Conservation (phyloP, 2,329 filamentous ascomycete species). For the Ophiostoma australiae region DNA sequence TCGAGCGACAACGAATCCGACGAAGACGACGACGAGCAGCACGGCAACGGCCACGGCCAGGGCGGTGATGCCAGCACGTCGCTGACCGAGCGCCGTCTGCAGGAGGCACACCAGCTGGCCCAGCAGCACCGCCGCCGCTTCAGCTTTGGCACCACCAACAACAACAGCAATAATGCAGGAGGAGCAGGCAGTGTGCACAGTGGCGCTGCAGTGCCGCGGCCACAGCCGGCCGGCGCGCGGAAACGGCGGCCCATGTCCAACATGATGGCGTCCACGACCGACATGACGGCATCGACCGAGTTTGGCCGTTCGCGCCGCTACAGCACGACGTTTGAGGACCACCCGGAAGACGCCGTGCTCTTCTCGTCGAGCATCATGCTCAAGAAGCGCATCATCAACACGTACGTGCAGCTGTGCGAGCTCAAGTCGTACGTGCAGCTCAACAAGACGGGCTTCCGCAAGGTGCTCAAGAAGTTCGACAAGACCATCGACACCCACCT, state of each 20-base stretch:
- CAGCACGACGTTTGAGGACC: constrained; percentile 68
- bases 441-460: constrained; percentile 93
- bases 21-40: constrained; percentile 48
- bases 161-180: background rate
- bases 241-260: constrained; percentile 27
- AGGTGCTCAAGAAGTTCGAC: constrained; percentile 97
- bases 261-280: constrained; percentile 41
- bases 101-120: constrained; percentile 21
- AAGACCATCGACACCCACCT: constrained; percentile 85
- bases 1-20: constrained; percentile 55
- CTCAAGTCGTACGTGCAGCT: constrained; percentile 94
- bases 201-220: background rate
- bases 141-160: constrained; percentile 31
- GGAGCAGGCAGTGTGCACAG: constrained; percentile 9
- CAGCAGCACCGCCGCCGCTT: constrained; percentile 37
- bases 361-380: constrained; percentile 71
- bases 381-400: constrained; percentile 81
- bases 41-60: constrained; percentile 54
- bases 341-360: constrained; percentile 66
- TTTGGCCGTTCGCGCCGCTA: constrained; percentile 55
- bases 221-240: background rate
- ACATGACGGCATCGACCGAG: constrained; percentile 60
- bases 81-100: constrained; percentile 38
- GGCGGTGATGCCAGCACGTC: constrained; percentile 53
- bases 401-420: constrained; percentile 91